Base-by-base conservation (phyloP, 1,284 basidiomycete genomes). In the Sanghuangporus weigelae region DNA sequence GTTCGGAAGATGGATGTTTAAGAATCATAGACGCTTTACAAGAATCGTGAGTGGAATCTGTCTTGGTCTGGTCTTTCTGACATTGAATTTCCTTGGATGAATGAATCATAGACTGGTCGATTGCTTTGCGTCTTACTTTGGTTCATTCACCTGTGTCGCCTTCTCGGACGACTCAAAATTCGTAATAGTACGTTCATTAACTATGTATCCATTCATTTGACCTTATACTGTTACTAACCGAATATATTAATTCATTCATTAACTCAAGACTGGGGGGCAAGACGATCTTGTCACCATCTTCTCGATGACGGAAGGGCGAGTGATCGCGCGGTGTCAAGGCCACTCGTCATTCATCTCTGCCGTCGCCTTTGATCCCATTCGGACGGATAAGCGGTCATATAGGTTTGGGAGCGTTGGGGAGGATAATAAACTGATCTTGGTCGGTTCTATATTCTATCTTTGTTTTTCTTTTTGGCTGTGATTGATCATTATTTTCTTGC, bases 141-240 rank as follows among this genome's bases (percentile, higher is more conserved):
- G 95, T 14, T 84, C 92, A 1, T 74, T 99, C 36, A 94, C 87
- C 7, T 95, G 90, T 69, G 85, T 96, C 1, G 87, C 92, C 0
- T 98, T 96, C 95, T 96, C 94, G 8, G 95, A 95, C 1, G 96
- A 98, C 74, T 93, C 93, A 21, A 86, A 94, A 48, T 96, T 97
- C 71, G 88, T 98, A 39, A 76, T 97, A 61, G 93, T 93, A 73
- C 62, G 80, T 73, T 14, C 16, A 16, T 26, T n/a, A 36, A 60
- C 39, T 53, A 31, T 50, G 26, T 31, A 31, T 31, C 26, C 26
- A 4, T 31, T 31, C 26, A 31, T 19, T 23, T 60, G 14, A 40
- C 11, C 16, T 8, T n/a, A 8, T 23, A 23, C 5, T 42, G 14
- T 3, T 38, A 26, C 48, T 14, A 3, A 7, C 38, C 40, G 48